Conservation (phyloP, 176 grass and related monocot genomes). For the Pontederia crassipes region DNA sequence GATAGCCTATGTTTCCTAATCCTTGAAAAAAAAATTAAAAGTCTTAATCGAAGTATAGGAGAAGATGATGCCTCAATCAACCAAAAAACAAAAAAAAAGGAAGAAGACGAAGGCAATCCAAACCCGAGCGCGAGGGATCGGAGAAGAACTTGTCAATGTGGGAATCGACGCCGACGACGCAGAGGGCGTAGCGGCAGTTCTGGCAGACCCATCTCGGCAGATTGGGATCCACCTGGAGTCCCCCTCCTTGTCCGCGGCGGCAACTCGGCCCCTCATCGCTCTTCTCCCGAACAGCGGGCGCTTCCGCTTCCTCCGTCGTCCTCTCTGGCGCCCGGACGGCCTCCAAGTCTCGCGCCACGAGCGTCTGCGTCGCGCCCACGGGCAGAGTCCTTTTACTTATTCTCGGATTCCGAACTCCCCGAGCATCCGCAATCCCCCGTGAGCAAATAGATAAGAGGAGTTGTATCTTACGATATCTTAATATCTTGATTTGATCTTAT, state of each 20-base stretch:
- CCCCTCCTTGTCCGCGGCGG: constrained; percentile 24
- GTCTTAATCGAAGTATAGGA: too few relatives aligned
- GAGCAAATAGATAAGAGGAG: too few relatives aligned
- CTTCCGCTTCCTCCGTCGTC: not conserved
- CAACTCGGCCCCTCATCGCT: constrained; percentile 1
- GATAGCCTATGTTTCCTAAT: too few relatives aligned
- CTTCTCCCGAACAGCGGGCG: not conserved
- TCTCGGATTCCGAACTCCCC: too few relatives aligned
- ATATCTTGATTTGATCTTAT: too few relatives aligned
- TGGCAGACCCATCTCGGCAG: constrained; percentile 61
- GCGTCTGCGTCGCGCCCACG: too few relatives aligned
- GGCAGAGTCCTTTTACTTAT: too few relatives aligned
- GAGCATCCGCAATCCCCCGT: too few relatives aligned
- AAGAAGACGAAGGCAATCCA: constrained; percentile 4
- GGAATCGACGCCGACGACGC: constrained; percentile 55
- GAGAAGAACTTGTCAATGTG: constrained; percentile 46
- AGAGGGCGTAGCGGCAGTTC: constrained; percentile 54
- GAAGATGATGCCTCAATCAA: not conserved
- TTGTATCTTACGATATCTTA: too few relatives aligned
- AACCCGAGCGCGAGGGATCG: constrained; percentile 29
- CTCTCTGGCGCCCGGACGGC: not conserved
- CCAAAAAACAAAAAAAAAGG: not conserved
- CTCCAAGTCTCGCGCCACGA: not conserved
- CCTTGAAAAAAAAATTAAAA: too few relatives aligned
- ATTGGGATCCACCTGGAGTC: constrained; percentile 23